Evolutionary conservation across 805 yeast genomes (phyloP), one percentile per base, ranked within the genome.

Genomic region (Candida sonorensis): DNA sequence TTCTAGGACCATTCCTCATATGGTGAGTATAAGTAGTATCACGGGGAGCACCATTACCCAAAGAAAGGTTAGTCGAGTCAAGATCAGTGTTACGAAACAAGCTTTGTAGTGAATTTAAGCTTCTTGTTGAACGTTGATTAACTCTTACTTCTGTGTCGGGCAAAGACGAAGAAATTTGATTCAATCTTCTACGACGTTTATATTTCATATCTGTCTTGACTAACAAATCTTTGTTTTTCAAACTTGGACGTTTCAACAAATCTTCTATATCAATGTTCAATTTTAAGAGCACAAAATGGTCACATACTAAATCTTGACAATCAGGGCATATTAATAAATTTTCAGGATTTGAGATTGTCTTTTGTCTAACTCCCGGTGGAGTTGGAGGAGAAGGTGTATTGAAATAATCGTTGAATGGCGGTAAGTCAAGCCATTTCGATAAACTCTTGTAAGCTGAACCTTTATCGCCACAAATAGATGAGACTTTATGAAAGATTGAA

Each of bases 371-470:
- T 13, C 48, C 50, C 9, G 59, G 59, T 8, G 61, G 61, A 1
- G 61, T 55, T 7, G 60, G 60, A 7, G 60, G 61, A 2, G 57
- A 45, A 3, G 60, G 60, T 0, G 56, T 50, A 30, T 45, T 48
- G 17, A 45, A 42, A 29, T 48, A 52, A 29, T 56, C 55, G 35
- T 55, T 55, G 35, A 59, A 55, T 4, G 64, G 64, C 0, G 63
- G 62, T 12, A 59, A 40, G 11, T 49, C 56, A 44, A 55, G 57
- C 64, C 64, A 59, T 35, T 51, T 56, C 3, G 57, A 44, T 15
- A 59, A 36, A 9, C 51, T 36, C 34, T 54, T 55, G 33, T 38
- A 49, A 6, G 43, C 32, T 7, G 46, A 46, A 7, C 50, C 46
- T 25, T 46, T 50, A 26, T 50, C 46, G 11, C 53, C 53, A 30